Evolutionary conservation across 1,284 basidiomycete genomes (phyloP), one percentile per base, ranked within the genome.

Genomic region (Marasmius oreades): DNA sequence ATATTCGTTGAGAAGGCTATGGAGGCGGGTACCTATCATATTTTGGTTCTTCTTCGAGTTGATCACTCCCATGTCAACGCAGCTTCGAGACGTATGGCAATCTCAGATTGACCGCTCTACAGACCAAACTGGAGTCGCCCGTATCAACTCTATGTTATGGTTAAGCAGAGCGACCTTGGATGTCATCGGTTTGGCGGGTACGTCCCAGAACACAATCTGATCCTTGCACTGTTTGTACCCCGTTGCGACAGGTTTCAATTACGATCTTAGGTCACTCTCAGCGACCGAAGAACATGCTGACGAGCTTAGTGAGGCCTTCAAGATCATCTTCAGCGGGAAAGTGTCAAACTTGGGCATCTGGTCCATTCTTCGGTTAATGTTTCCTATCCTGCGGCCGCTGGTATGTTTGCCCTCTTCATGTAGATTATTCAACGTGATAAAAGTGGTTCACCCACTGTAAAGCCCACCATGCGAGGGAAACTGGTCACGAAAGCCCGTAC

Each of bases 171-270:
- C 77, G 57, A 89, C 88, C 0, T 70, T 90, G 33, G 87, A 90
- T 61, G 75, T 88, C 26, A 89, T 91, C 55, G 86, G 86, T 8
- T 71, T 81, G 11, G 84, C 87, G 23, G 86, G 86, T 78, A 58
- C 11, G 61, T 55, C 16, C 33, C 7, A 5, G 37, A 18, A 18
- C 16, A 18, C 56, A 31, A 26, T 43, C 18, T 23, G 48, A 42
- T 48, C 6, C 50, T 76, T 0, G 68, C 48, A 72, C 28, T 26
- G 20, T 37, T 26, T 24, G 23, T 11, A 31, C 28, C 28, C 28
- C 10, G 10, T 5, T 31, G 4, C 28, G 10, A 31, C 44, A 81
- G 80, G 86, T 0, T 91, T 91, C 66, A 78, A 82, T 64, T 88
- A 90, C 63, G 67, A 81, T 11, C 89, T 92, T 66, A 70, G 85